Conservation (phyloP, 2,329 filamentous ascomycete genomes). For the Dactylellina haptotyla region DNA sequence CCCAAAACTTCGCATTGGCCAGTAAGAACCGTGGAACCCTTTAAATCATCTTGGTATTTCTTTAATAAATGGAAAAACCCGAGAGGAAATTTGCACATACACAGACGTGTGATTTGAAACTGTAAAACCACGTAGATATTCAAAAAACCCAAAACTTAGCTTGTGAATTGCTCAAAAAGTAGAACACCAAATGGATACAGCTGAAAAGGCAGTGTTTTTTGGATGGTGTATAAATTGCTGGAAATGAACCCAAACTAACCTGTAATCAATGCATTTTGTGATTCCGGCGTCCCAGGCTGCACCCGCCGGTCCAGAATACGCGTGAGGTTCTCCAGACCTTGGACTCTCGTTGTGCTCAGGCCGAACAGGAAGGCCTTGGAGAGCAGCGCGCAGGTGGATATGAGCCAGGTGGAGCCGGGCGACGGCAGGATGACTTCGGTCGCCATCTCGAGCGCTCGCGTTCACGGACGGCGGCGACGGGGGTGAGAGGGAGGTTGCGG, state of each 20-base stretch:
- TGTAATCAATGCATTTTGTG: conserved; percentile 23
- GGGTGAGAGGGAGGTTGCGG: not conserved
- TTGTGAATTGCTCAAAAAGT: not conserved
- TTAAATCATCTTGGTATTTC: too few relatives aligned
- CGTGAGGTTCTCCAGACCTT: conserved; percentile 79
- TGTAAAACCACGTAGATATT: conserved; percentile 59
- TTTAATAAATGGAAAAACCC: not conserved
- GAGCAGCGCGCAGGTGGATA: conserved; percentile 76
- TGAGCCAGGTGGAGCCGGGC: conserved; percentile 72
- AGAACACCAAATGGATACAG: not conserved
- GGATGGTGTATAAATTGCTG: conserved; percentile 30
- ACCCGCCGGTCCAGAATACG: conserved; percentile 71
- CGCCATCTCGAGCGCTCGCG: conserved; percentile 11
- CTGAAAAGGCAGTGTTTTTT: not conserved
- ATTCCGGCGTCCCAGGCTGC: conserved; percentile 39
- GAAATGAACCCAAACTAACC: conserved; percentile 31
- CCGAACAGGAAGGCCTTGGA: conserved; percentile 79
- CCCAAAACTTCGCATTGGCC: too few relatives aligned
- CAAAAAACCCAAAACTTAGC: conserved; percentile 44
- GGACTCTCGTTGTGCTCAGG: conserved; percentile 78
- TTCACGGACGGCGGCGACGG: not conserved
- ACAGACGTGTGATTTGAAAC: conserved; percentile 90
- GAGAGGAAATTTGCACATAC: conserved; percentile 65
- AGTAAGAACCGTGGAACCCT: too few relatives aligned
- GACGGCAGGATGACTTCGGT: conserved; percentile 34